Evolutionary conservation across 805 yeast species (phyloP).

Genomic region (Wickerhamiella parazyma): DNA sequence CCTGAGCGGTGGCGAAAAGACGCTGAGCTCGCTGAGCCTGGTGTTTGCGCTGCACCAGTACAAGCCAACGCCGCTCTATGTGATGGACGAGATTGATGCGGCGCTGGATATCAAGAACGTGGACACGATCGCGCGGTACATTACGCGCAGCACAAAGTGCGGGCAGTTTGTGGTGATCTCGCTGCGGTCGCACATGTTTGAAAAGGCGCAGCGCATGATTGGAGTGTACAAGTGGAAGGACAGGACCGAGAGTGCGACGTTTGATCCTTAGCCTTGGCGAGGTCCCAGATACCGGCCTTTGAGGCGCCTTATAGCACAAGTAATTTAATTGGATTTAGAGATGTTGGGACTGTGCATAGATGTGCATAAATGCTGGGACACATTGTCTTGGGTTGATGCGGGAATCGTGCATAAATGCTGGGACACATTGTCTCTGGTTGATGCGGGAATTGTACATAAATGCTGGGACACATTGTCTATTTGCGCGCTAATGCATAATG

Average conservation of each 20-base stretch:
- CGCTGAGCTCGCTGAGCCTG: conserved; percentile 82
- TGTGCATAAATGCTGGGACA: no score
- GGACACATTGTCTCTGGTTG: no score
- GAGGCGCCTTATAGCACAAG: no score
- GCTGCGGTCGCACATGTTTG: conserved; percentile 94
- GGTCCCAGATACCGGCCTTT: no score
- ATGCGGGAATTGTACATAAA: no score
- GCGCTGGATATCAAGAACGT: conserved; percentile 95
- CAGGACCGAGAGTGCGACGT: conserved; percentile 73
- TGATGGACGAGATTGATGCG: conserved; percentile 99
- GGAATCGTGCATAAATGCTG: no score
- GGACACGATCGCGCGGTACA: conserved; percentile 93
- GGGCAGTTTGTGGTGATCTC: conserved; percentile 96
- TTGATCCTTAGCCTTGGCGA: no score
- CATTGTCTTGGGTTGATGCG: no score
- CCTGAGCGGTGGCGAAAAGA: conserved; percentile 95
- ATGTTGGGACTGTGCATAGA: no score
- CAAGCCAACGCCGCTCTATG: conserved; percentile 93
- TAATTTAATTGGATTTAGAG: no score
- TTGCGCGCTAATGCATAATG: no score
- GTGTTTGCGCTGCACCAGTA: conserved; percentile 93
- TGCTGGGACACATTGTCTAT: no score
- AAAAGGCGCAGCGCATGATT: conserved; percentile 81
- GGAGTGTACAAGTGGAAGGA: conserved; percentile 91
- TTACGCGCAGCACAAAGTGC: conserved; percentile 86